phyloP scores from a whole-genome alignment of 2,329 filamentous ascomycete species.

The Allantophomopsis lycopodina region DNA sequence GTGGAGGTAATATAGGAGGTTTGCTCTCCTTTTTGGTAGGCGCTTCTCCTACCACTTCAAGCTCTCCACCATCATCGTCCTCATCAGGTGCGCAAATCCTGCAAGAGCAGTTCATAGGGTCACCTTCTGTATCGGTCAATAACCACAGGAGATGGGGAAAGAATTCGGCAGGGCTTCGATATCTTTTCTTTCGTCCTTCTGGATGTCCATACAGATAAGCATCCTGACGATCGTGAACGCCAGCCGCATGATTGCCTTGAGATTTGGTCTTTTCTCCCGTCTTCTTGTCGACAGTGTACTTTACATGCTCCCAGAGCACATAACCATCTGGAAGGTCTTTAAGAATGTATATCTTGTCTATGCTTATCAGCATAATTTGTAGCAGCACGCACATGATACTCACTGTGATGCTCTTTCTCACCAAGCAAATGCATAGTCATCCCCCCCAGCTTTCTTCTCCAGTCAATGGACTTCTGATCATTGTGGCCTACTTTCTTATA shows the following conservation, averaged over 20 bases:
- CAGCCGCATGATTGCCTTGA: constrained; percentile 26
- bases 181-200: constrained; percentile 39
- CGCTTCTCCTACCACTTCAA: not conserved
- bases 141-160: constrained; percentile 46
- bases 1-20: not conserved
- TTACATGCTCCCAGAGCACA: constrained; percentile 41
- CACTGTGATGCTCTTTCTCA: constrained; percentile 12
- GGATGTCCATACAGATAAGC: constrained; percentile 48
- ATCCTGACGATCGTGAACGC: constrained; percentile 39
- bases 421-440: constrained; percentile 38
- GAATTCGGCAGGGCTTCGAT: constrained; percentile 43
- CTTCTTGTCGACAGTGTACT: constrained; percentile 28
- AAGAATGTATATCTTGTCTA: constrained; percentile 31
- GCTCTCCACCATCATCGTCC: constrained; percentile 1
- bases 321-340: constrained; percentile 40
- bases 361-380: not conserved
- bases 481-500: constrained; percentile 34
- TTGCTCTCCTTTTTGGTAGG: constrained; percentile 7
- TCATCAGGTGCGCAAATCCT: constrained; percentile 39
- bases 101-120: constrained; percentile 38
- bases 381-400: not conserved
- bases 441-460: constrained; percentile 42
- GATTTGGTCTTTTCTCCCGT: constrained; percentile 22
- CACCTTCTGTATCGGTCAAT: constrained; percentile 32
- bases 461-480: constrained; percentile 39